Conservation (phyloP, 176 grass and related monocot genomes). For the Triticum turgidum region DNA sequence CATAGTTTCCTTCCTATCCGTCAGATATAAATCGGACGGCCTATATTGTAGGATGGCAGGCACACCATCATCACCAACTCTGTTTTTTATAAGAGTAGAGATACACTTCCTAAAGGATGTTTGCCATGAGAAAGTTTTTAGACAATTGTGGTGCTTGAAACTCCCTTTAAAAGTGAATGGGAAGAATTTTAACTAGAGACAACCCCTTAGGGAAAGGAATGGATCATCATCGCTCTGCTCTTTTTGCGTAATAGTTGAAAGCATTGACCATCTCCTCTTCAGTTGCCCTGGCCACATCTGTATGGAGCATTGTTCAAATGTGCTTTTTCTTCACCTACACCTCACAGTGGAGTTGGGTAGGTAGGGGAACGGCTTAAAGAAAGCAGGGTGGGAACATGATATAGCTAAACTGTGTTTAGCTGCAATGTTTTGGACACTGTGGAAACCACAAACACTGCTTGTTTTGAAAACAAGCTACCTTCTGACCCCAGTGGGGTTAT, state of each 20-base stretch:
- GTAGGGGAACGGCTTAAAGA: neutral
- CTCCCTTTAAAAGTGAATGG: neutral
- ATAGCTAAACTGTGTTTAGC: neutral
- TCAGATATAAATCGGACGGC: too few relatives aligned
- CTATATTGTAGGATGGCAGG: too few relatives aligned
- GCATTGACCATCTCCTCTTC: neutral
- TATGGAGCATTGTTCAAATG: neutral
- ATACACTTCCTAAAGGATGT: neutral
- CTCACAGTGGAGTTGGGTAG: neutral
- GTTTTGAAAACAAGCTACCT: too few relatives aligned
- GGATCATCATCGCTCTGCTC: neutral
- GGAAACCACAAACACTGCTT: too few relatives aligned
- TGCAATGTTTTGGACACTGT: neutral
- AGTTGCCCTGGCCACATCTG: neutral
- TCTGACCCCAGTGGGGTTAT: too few relatives aligned
- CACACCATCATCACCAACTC: too few relatives aligned
- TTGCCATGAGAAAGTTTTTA: too few relatives aligned
- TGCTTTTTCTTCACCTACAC: neutral
- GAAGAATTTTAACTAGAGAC: neutral
- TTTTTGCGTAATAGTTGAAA: neutral
- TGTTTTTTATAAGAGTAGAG: too few relatives aligned
- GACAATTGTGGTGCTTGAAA: neutral
- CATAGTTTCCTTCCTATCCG: too few relatives aligned
- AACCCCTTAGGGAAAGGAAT: neutral
- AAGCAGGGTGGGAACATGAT: neutral